Conservation (phyloP, 1,139 yeast genomes). For the Spathaspora sp. region DNA sequence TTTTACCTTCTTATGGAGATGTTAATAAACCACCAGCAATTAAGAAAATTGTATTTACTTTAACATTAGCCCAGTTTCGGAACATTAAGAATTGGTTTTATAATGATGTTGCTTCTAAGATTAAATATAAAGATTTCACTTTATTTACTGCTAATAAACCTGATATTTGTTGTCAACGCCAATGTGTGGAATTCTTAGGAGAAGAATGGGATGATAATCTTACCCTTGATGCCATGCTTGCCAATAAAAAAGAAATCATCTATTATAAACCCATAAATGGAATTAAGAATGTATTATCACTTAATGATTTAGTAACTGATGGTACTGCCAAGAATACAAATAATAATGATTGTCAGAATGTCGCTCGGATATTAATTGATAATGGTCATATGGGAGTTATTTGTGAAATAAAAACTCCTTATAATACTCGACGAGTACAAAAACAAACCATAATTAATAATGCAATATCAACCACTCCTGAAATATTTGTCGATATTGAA, state of each 20-base stretch:
- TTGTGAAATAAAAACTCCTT: neutral
- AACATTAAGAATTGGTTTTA: neutral
- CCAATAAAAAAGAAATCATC: neutral
- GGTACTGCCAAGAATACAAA: neutral
- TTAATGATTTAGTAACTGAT: conserved; percentile 1
- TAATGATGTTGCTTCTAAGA: neutral
- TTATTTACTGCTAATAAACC: neutral
- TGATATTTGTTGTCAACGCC: neutral
- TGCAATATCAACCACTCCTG: neutral
- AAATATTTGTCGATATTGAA: conserved; percentile 1
- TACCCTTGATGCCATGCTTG: neutral
- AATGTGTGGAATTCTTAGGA: conserved; percentile 1
- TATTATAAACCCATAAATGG: neutral
- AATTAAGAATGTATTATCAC: neutral
- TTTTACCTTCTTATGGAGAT: neutral
- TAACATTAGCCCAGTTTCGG: neutral
- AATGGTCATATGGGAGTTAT: conserved; percentile 4
- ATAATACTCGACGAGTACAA: neutral
- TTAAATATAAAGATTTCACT: neutral
- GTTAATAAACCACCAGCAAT: neutral
- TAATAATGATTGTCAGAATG: conserved; percentile 1
- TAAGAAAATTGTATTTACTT: neutral
- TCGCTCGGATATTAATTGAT: neutral
- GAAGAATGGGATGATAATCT: neutral
- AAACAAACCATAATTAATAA: neutral